phyloP scores from a whole-genome alignment of 2,329 filamentous ascomycete species.

The Pseudomassariella vexata region DNA sequence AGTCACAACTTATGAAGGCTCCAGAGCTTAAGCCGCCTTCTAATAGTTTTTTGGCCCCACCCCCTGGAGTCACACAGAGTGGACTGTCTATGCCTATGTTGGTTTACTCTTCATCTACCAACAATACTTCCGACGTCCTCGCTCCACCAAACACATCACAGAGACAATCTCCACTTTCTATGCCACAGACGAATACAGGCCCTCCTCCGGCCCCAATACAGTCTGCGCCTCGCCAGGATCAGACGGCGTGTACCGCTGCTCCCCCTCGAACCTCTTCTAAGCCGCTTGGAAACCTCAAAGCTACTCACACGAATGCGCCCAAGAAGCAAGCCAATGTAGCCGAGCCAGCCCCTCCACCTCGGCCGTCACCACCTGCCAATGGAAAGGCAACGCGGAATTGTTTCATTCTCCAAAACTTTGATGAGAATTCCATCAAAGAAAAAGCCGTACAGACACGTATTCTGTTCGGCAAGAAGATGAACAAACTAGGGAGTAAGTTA shows the following conservation, averaged over 20 bases:
- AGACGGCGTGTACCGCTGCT: too few relatives aligned
- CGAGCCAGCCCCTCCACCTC: constrained; percentile 20
- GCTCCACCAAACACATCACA: constrained; percentile 37
- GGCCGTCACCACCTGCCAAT: constrained; percentile 28
- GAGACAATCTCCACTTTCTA: constrained; percentile 28
- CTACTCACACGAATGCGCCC: constrained; percentile 15
- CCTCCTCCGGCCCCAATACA: constrained; percentile 13
- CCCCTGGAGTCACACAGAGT: constrained; percentile 19
- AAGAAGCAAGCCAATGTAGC: constrained; percentile 16
- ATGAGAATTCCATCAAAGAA: constrained; percentile 50
- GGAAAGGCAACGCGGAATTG: constrained; percentile 51
- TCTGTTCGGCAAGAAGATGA: constrained; percentile 55
- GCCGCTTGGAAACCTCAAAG: constrained; percentile 13
- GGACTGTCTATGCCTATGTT: constrained; percentile 27
- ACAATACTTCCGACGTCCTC: constrained; percentile 31
- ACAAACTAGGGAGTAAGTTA: constrained; percentile 45
- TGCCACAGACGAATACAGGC: constrained; percentile 21
- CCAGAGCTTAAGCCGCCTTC: constrained; percentile 21
- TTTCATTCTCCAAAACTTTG: constrained; percentile 56
- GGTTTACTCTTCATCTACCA: constrained; percentile 24
- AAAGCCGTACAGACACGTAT: constrained; percentile 53
- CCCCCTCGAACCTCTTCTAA: too few relatives aligned
- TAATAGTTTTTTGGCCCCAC: constrained; percentile 25
- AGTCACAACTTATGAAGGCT: constrained; percentile 21
- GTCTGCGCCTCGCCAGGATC: too few relatives aligned